Evolutionary conservation across 495 filamentous ascomycete species (phyloP), one percentile per base, ranked within the genome.

Genomic region (Penicillium samsonianum): DNA sequence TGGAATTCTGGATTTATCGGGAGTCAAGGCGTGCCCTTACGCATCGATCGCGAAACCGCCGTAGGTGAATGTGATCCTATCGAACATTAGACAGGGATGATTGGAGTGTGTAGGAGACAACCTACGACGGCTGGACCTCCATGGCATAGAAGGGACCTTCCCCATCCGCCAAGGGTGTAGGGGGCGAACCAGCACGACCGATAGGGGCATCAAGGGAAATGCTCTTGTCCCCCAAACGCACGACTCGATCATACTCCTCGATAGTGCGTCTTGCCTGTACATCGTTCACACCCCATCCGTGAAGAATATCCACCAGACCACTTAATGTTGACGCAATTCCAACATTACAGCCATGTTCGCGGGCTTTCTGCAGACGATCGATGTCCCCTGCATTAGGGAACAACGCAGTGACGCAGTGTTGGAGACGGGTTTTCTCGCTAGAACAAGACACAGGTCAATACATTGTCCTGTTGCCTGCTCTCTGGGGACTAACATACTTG

Each of bases 111-210:
- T 6, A 19, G 31, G 3, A 9, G 10, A 30, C 2, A 9, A 56
- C 62, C 33, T 62, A 65, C 64, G 67, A 70, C 51, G 67, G 64
- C 28, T 70, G 67, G 11, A 70, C 62, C 46, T 70, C 64, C 58
- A 67, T 70, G 5, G 56, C 67, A 49, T 63, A 60, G 40, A 65
- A 67, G 5, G 62, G 65, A 28, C 67, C 67, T 44, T 70, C 59
- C 3, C 64, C 64, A 12, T 69, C 67, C 0, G 64, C 58, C n/a
- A 69, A 40, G 2, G 67, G 42, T 11, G n/a, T 26, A 16, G 67
- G 64, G 20, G 58, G 44, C 2, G 42, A 14, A 19, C 59, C 58
- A 16, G 42, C 30, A 46, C 31, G 48, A 5, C 64, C 64, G 25
- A 50, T 50, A 1, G 65, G 58, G 7, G 53, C 55, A 42, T 70